Base-by-base conservation (phyloP, 1,139 yeast genomes). In the Saccharomyces uvarum region DNA sequence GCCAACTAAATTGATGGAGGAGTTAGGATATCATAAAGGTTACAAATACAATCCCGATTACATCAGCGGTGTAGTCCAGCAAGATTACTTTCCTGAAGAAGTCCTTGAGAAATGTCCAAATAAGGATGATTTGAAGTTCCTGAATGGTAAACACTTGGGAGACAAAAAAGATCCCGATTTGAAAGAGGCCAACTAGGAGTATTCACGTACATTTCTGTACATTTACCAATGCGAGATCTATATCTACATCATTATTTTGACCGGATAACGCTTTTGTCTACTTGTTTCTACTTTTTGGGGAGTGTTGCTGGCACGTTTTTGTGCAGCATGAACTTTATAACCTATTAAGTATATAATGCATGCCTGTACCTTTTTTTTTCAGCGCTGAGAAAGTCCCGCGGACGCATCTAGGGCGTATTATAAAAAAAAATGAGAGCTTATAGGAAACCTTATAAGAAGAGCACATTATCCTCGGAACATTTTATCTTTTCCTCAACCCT, bases 21-120 rank as follows among this genome's bases (percentile, higher is more conserved):
- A 88, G 52, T 67, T 91, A 59, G 98, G 96, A 0, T 91, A 90
- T 66, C 87, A 89, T 9, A 81, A 84, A 54, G 84, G 83, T 19
- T 93, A 93, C 72, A 88, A 89, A 67, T 95, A 93, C 69, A 90
- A 90, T 62, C 99, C 99, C 0, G 78, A 81, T 58, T 93, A 69
- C 68, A 74, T 74, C 48, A 81, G 84, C 58, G 99, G 98, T 0
- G 69, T 73, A 51, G 95, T 88, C 1, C 67, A 73, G 47, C 99
- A 95, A 68, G 77, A 75, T 11, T 88, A 86, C 62, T 73, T 87
- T 61, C 95, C 95, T 0, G 73, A 75, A 8, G 82, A 77, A 46
- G 63, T 77, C 2, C 60, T 77, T 44, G 68, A 70, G 13, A 73
- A 58, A 42, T 62, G 67, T 54, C 44, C 53, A 4, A 54, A 60